These are phyloP conservation scores for Cyanidiococcus yangmingshanensis DNA, from an alignment of 23 red algal genomes.

Conservation along the genomic window DNA sequence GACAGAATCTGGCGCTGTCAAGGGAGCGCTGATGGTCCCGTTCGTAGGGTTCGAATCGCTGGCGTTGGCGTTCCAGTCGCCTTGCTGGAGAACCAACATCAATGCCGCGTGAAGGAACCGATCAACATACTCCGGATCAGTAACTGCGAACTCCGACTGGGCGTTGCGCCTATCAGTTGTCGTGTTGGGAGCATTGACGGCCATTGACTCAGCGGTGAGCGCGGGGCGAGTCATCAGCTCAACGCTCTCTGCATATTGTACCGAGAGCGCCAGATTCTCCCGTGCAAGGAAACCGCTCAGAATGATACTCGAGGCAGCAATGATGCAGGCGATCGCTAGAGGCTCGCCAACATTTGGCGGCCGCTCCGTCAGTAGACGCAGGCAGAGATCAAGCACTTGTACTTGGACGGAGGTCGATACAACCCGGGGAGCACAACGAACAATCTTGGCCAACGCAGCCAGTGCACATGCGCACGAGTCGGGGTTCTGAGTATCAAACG, in stretches of 20 bases:
- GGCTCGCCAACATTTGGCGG: neutral
- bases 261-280: neutral
- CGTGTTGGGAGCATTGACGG: neutral
- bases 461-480: neutral
- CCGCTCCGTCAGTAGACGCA: neutral
- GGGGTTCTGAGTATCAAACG: neutral
- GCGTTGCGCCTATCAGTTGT: too few relatives aligned
- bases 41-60: neutral
- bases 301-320: neutral
- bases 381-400: neutral
- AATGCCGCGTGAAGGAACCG: neutral
- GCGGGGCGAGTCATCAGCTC: neutral
- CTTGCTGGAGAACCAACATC: conserved; percentile 2
- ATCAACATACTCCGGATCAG: neutral
- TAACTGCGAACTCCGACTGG: neutral
- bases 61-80: neutral
- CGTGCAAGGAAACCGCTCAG: neutral
- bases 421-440: neutral
- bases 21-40: neutral
- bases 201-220: neutral
- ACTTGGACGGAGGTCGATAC: neutral
- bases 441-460: neutral
- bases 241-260: neutral
- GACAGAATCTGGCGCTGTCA: neutral
- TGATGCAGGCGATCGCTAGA: neutral